Percentiles rank a stretch among this genome's conserved stretches.
These are phyloP conservation scores for Beauveria sp. DNA, from an alignment of 2,329 filamentous ascomycete species.

Conservation along the genomic window DNA sequence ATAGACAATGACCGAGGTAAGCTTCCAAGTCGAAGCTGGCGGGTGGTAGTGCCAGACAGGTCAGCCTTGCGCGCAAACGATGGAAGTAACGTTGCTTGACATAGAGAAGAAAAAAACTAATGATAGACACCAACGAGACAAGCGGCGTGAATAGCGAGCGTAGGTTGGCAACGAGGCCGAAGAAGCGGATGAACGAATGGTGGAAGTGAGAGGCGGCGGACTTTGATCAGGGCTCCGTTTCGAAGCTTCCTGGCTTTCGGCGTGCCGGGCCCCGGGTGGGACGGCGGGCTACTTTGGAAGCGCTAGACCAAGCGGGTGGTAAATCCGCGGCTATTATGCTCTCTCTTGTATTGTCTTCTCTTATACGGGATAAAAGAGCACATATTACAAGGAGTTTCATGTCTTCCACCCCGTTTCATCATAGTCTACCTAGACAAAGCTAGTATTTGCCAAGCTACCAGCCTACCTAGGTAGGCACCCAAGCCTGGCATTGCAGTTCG, in stretches of 20 bases:
- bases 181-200: background rate
- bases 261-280: constrained; percentile 6
- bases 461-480: background rate
- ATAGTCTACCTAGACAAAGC: too few relatives aligned
- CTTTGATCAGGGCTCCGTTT: background rate
- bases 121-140: too few relatives aligned
- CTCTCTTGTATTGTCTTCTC: too few relatives aligned
- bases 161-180: background rate
- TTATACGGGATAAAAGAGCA: too few relatives aligned
- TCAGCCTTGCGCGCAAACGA: background rate
- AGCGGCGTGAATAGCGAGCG: background rate
- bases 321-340: too few relatives aligned
- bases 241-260: background rate
- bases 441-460: too few relatives aligned
- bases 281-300: background rate
- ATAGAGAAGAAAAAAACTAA: background rate
- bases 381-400: too few relatives aligned
- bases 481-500: background rate
- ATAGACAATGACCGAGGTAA: background rate
- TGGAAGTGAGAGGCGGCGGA: background rate
- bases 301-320: background rate
- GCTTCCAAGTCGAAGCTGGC: background rate
- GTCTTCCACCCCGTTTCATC: background rate
- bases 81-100: background rate
- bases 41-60: background rate